Conservation (phyloP, 495 filamentous ascomycete species). For the Penicillium canescens region DNA sequence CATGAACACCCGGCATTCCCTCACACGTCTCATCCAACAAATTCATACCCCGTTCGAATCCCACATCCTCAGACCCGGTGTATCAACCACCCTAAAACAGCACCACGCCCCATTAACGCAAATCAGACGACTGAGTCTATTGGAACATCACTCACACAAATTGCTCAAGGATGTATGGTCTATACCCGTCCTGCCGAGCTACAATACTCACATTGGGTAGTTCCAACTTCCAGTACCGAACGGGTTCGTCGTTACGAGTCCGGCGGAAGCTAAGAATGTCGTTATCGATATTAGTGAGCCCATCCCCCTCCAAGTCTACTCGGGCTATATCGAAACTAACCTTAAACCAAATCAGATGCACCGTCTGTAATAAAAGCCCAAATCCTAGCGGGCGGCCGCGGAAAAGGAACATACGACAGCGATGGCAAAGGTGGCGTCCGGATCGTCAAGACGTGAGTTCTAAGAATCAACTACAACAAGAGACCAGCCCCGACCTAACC, state of each 20-base stretch:
- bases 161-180: slow-evolving; percentile 25
- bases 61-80: neutral
- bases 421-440: slow-evolving; percentile 35
- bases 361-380: slow-evolving; percentile 34
- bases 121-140: slow-evolving; percentile 21
- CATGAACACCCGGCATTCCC: slow-evolving; percentile 2
- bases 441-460: slow-evolving; percentile 25
- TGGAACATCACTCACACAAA: slow-evolving; percentile 30
- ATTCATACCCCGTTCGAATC: neutral
- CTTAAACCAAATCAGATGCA: slow-evolving; percentile 13
- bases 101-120: slow-evolving; percentile 9
- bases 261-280: slow-evolving; percentile 24
- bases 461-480: neutral
- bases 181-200: neutral
- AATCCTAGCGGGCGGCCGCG: slow-evolving; percentile 33
- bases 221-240: slow-evolving; percentile 31
- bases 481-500: neutral
- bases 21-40: neutral
- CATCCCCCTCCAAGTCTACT: neutral
- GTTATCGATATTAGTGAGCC: slow-evolving; percentile 26
- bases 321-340: neutral
- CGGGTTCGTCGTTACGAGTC: slow-evolving; percentile 22
- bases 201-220: slow-evolving; percentile 13
- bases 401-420: slow-evolving; percentile 31
- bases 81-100: slow-evolving; percentile 3